phyloP scores from a whole-genome alignment of 2,329 filamentous ascomycete species.

The Endoconidiophora laricicola region DNA sequence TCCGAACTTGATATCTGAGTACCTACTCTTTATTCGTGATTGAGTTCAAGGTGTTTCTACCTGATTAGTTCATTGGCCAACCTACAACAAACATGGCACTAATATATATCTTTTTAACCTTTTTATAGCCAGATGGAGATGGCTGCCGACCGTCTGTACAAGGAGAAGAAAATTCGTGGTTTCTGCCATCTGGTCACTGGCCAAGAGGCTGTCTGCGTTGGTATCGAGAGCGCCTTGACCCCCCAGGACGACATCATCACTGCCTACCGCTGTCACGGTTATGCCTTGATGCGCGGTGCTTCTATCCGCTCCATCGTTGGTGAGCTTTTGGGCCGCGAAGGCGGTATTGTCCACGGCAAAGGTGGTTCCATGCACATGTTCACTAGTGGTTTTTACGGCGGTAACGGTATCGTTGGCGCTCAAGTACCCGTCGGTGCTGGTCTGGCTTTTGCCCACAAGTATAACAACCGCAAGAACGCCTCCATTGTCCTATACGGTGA shows the following conservation, averaged over 20 bases:
- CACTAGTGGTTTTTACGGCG: slow-evolving; percentile 90
- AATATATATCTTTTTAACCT: not conserved
- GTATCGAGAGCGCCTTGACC: slow-evolving; percentile 90
- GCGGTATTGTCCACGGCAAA: slow-evolving; percentile 97
- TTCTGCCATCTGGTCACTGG: slow-evolving; percentile 98
- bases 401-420: slow-evolving; percentile 97
- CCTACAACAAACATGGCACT: too few species aligned
- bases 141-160: slow-evolving; percentile 97
- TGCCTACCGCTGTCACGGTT: slow-evolving; percentile 97
- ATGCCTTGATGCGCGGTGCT: slow-evolving; percentile 88
- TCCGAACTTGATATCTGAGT: not conserved
- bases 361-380: slow-evolving; percentile 99
- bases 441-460: slow-evolving; percentile 93
- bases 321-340: slow-evolving; percentile 83
- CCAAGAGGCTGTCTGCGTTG: slow-evolving; percentile 91
- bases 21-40: too few species aligned
- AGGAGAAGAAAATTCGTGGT: slow-evolving; percentile 99
- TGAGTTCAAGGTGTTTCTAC: too few species aligned
- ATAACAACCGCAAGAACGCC: slow-evolving; percentile 71
- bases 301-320: slow-evolving; percentile 85
- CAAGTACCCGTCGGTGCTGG: slow-evolving; percentile 96
- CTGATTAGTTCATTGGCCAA: too few species aligned
- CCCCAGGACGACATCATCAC: slow-evolving; percentile 91
- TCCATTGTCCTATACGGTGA: slow-evolving; percentile 90
- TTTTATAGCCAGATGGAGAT: slow-evolving; percentile 86